Base-by-base conservation (phyloP, 257 asterid species). In the Datura wrightii region DNA sequence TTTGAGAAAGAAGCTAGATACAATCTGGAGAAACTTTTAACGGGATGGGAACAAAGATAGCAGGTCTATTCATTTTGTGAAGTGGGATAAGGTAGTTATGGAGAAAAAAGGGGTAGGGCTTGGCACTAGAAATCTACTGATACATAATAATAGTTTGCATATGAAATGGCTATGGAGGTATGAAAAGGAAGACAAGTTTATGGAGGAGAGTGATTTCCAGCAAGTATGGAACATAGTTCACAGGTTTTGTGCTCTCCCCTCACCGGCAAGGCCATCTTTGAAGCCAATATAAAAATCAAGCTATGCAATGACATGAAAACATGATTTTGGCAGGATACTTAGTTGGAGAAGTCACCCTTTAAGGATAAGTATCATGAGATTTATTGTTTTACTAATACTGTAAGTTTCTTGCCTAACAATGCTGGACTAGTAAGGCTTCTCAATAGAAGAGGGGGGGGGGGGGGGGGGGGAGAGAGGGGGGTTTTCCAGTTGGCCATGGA, bases 1-100 rank as follows among this genome's bases (percentile, higher is more conserved):
- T 66, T 46, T 66, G 74, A 63, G 42, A 66, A 66, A 14, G 74
- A 66, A 66, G 74, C 74, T 36, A 66, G 48, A 66, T 36, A 14
- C 19, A 36, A 66, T 66, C 42, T 14, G 19, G 74, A 65, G 46
- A 63, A 66, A 6, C 42, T 10, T 63, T 31, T 34, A 31, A 66
- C 36, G 46, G 74, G 24, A 66, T 44, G 72, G 2, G 74, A 66
- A 66, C 41, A 66, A 66, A 66, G 74, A 66, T 66, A 46, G 24
- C 19, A 66, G 24, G 19, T 14, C 24, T 14, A 36, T 66, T 36
- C 74, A 66, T 36, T 36, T 36, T 66, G 46, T 66, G 46, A 66
- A 14, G 74, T 66, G 74, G 46, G 46, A 66, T 66, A 66, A 66
- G 48, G 74, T 66, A 66, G 48, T 36, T 66, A 36, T 36, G n/a